A percentile compares a stretch with the other conserved stretches of the same genome.
Conservation (phyloP, 768 basidiomycete genomes). For the Clitopilus hobsonii region DNA sequence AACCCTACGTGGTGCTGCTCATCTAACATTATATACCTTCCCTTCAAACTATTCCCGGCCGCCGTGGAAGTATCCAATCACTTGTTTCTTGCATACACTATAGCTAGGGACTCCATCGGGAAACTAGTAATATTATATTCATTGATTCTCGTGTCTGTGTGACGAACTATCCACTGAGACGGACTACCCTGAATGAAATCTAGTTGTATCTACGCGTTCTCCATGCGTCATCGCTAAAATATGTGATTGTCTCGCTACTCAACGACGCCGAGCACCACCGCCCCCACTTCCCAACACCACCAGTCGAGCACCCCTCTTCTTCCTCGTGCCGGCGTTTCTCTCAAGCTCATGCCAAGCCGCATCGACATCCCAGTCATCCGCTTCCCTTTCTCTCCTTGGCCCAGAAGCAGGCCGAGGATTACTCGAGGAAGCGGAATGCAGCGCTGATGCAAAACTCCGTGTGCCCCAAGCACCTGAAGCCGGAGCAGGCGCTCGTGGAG, state of each 20-base stretch:
- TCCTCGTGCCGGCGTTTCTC: conserved; percentile 47
- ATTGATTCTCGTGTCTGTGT: neutral
- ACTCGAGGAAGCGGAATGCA: conserved; percentile 45
- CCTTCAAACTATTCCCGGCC: conserved; percentile 11
- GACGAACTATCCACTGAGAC: neutral
- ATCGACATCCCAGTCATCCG: conserved; percentile 77
- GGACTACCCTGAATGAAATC: neutral
- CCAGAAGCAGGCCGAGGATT: conserved; percentile 20
- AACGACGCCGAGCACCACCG: conserved; percentile 46
- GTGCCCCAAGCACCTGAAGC: conserved; percentile 68
- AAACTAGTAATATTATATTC: neutral
- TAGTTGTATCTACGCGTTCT: neutral
- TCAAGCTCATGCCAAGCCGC: conserved; percentile 81
- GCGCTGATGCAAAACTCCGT: conserved; percentile 77
- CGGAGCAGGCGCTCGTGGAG: conserved; percentile 9
- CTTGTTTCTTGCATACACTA: neutral
- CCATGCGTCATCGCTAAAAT: neutral
- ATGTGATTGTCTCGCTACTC: neutral
- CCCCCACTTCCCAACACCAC: conserved; percentile 71
- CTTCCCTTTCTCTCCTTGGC: conserved; percentile 27
- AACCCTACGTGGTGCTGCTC: conserved; percentile 8
- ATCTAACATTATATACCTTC: conserved; percentile 12
- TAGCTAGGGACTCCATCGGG: conserved; percentile 3
- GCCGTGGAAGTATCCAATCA: neutral
- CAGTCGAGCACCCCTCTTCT: conserved; percentile 58